Evolutionary conservation across 306 rosid species (phyloP).

Genomic region (Leucaena leucocephala): DNA sequence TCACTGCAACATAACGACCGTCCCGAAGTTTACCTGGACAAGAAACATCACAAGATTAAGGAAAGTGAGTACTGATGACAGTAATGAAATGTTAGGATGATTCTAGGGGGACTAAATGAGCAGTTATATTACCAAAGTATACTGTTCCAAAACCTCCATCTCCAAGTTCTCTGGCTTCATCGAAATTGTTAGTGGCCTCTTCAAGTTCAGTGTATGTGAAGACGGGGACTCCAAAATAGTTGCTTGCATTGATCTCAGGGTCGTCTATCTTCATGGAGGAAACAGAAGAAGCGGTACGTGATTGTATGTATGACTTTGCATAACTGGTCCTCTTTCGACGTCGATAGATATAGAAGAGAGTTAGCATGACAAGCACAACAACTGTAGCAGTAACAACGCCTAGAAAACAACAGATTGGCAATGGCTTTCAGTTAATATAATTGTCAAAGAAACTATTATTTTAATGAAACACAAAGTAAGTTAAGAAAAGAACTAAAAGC

Average conservation of each 20-base stretch:
- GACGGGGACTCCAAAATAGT: conserved; percentile 49
- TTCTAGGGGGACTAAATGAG: not conserved
- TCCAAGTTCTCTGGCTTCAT: conserved; percentile 66
- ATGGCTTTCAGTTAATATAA: conserved; percentile 16
- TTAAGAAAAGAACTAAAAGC: not conserved
- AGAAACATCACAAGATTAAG: conserved; percentile 21
- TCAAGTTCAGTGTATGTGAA: conserved; percentile 69
- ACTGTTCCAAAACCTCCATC: conserved; percentile 93
- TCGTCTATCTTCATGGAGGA: conserved; percentile 37
- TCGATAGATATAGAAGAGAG: conserved; percentile 4
- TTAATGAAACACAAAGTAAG: not conserved
- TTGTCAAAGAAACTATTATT: not conserved
- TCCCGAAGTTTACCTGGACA: conserved; percentile 66
- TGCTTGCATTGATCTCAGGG: conserved; percentile 54
- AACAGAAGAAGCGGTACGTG: conserved; percentile 49
- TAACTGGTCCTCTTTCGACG: conserved; percentile 38
- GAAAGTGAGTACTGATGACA: not conserved
- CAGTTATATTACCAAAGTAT: conserved; percentile 58
- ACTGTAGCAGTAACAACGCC: conserved; percentile 22
- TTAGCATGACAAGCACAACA: not conserved
- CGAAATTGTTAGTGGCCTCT: conserved; percentile 70
- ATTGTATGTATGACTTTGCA: conserved; percentile 33
- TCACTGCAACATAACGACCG: conserved; percentile 80
- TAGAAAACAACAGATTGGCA: conserved; percentile 28
- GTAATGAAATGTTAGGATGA: not conserved